Conservation (phyloP, 2,329 filamentous ascomycete genomes). For the Scedosporium apiospermum region DNA sequence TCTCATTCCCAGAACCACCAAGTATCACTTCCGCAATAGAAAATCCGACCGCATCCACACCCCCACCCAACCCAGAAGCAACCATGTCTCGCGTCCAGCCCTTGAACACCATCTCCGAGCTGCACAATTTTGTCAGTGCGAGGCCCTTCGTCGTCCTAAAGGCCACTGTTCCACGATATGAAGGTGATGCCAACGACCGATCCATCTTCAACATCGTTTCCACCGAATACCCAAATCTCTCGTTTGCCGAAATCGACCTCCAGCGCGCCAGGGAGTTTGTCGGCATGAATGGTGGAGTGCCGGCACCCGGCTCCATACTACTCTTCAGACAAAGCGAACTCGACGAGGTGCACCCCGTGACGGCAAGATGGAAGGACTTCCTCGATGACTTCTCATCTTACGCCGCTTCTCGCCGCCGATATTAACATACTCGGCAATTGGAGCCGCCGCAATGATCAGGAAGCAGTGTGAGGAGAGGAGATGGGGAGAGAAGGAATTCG, state of each 20-base stretch:
- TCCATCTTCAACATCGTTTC: background rate
- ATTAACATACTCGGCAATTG: background rate
- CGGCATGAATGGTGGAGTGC: background rate
- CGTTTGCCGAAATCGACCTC: background rate
- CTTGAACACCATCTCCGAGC: background rate
- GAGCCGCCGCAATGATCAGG: background rate
- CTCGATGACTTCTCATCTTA: background rate
- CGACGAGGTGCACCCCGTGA: background rate
- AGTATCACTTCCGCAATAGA: background rate
- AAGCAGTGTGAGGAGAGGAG: background rate
- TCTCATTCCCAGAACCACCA: background rate
- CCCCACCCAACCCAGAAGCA: background rate
- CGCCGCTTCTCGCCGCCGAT: background rate
- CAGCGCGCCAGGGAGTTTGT: background rate
- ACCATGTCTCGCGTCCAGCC: slow-evolving; percentile 1
- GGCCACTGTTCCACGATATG: background rate
- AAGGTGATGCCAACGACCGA: background rate
- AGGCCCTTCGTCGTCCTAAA: background rate
- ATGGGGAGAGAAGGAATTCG: background rate
- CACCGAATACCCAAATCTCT: background rate
- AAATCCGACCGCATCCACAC: background rate
- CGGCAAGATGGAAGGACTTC: background rate
- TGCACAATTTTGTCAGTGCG: background rate
- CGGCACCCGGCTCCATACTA: background rate
- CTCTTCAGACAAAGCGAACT: background rate